These are phyloP conservation scores for Lathyrus tuberosus DNA, from an alignment of 306 rosid genomes.

Conservation along the genomic window DNA sequence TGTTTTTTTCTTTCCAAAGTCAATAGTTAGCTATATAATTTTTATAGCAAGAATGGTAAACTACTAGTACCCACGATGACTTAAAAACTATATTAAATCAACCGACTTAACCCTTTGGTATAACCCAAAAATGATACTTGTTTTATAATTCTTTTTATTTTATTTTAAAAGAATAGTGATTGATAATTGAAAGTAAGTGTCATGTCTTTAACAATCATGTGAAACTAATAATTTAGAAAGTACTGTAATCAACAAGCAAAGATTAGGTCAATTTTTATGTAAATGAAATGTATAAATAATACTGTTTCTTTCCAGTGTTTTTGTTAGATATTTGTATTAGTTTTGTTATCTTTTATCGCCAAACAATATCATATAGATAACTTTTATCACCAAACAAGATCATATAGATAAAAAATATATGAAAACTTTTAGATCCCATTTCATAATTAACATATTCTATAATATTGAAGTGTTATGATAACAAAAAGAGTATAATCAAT, in stretches of 20 bases:
- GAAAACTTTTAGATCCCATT: constrained; percentile 7
- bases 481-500: background rate
- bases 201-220: constrained; percentile 14
- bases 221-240: constrained; percentile 16
- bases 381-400: constrained; percentile 26
- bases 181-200: constrained; percentile 5
- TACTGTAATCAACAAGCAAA: constrained; percentile 5
- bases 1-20: background rate
- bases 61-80: background rate
- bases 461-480: constrained; percentile 7
- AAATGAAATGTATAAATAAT: constrained; percentile 3
- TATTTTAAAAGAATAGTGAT: constrained; percentile 11
- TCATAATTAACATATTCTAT: constrained; percentile 2
- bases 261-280: background rate
- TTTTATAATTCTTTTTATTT: constrained; percentile 27
- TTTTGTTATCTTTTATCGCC: constrained; percentile 2
- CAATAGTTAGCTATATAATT: constrained; percentile 6
- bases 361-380: constrained; percentile 18
- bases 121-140: constrained; percentile 2
- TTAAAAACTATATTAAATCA: constrained; percentile 14
- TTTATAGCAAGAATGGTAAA: constrained; percentile 12
- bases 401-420: background rate
- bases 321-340: constrained; percentile 14
- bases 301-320: background rate
- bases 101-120: constrained; percentile 11